Conservation (phyloP, 345 rosid genomes). For the Stellera chamaejasme region DNA sequence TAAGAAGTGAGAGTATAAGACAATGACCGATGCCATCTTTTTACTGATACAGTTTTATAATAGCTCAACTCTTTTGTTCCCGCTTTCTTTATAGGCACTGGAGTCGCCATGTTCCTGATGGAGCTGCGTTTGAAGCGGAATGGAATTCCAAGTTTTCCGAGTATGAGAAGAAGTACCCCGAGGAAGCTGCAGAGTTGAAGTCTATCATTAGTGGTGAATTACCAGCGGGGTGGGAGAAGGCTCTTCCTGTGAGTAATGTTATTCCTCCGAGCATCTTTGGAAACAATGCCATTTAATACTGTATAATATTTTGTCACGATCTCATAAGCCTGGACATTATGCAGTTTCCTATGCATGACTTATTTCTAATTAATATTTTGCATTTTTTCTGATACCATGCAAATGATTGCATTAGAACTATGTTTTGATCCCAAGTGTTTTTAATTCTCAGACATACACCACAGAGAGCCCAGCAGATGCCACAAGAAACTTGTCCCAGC, state of each 20-base stretch:
- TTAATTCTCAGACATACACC: constrained; percentile 57
- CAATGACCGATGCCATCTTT: neutral
- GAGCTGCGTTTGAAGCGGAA: constrained; percentile 68
- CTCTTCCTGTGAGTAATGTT: constrained; percentile 64
- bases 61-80: neutral
- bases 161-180: constrained; percentile 69
- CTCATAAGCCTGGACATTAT: too few relatives aligned
- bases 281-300: neutral
- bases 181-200: constrained; percentile 80
- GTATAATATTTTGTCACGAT: too few relatives aligned
- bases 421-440: constrained; percentile 13
- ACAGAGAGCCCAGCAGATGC: constrained; percentile 87
- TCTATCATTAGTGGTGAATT: constrained; percentile 19
- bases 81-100: constrained; percentile 58
- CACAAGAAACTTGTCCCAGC: constrained; percentile 59
- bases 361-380: neutral
- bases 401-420: neutral
- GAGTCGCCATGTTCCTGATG: constrained; percentile 77
- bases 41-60: neutral
- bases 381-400: neutral
- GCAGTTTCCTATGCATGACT: too few relatives aligned
- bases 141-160: constrained; percentile 74
- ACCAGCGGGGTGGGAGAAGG: constrained; percentile 66
- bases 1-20: constrained; percentile 26
- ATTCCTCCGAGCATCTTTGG: neutral